phyloP scores from a whole-genome alignment of 306 rosid species.

The Coriaria nepalensis region DNA sequence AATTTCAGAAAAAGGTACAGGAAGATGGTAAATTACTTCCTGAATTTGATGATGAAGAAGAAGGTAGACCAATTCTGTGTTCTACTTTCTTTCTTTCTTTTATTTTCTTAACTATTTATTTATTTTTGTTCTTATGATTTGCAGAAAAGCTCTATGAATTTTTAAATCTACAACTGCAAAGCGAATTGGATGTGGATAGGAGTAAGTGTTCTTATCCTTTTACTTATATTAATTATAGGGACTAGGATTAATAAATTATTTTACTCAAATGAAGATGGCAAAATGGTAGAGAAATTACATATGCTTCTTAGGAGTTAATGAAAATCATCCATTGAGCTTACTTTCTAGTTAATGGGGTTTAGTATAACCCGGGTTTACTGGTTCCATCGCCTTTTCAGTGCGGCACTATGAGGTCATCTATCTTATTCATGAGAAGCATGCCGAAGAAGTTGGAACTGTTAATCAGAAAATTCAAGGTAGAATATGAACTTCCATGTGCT shows the following conservation, averaged over 20 bases:
- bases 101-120: slow-evolving; percentile 5
- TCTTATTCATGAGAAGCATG: slow-evolving; percentile 72
- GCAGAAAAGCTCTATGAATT: slow-evolving; percentile 60
- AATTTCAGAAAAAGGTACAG: slow-evolving; percentile 28
- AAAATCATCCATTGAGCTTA: neutral
- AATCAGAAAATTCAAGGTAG: slow-evolving; percentile 69
- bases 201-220: slow-evolving; percentile 32
- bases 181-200: slow-evolving; percentile 33
- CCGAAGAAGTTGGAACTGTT: slow-evolving; percentile 59
- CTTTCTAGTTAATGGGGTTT: neutral
- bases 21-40: slow-evolving; percentile 60
- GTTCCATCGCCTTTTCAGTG: slow-evolving; percentile 33
- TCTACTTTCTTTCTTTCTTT: neutral
- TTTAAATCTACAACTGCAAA: slow-evolving; percentile 61
- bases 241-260: slow-evolving; percentile 3
- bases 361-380: neutral
- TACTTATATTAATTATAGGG: slow-evolving; percentile 2
- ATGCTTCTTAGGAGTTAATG: neutral
- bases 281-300: neutral
- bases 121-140: slow-evolving; percentile 10
- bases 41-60: slow-evolving; percentile 75
- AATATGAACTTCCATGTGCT: neutral
- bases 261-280: neutral
- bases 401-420: slow-evolving; percentile 87
- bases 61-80: slow-evolving; percentile 28